Conservation (phyloP, 1,284 basidiomycete species). For the Ceratobasidium sp. region DNA sequence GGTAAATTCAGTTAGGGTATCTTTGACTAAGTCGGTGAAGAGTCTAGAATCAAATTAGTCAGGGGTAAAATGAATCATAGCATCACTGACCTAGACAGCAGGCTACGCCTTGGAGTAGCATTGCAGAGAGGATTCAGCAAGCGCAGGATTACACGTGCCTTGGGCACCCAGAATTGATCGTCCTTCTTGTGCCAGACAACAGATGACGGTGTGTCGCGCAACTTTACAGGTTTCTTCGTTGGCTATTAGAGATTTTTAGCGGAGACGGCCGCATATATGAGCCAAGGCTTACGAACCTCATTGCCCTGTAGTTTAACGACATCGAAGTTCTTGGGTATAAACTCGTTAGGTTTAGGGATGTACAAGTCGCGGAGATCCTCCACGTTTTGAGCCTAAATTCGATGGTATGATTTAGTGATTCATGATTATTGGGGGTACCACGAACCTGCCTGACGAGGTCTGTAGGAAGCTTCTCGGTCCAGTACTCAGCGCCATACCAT, state of each 20-base stretch:
- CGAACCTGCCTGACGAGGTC: conserved; percentile 74
- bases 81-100: conserved; percentile 71
- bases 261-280: background rate
- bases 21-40: conserved; percentile 89
- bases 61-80: conserved; percentile 17
- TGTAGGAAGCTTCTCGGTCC: conserved; percentile 73
- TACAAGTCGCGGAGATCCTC: conserved; percentile 78
- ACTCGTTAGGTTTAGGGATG: conserved; percentile 89
- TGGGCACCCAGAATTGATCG: conserved; percentile 94
- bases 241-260: conserved; percentile 64
- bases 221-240: conserved; percentile 77
- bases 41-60: conserved; percentile 66
- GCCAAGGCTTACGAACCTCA: conserved; percentile 62
- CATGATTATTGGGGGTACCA: conserved; percentile 1
- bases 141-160: conserved; percentile 80
- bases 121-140: conserved; percentile 35
- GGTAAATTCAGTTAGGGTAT: conserved; percentile 90
- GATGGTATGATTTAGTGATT: conserved; percentile 36
- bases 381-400: conserved; percentile 67
- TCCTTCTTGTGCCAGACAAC: conserved; percentile 96
- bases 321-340: conserved; percentile 89
- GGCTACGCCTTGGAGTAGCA: conserved; percentile 67
- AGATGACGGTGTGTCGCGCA: conserved; percentile 78
- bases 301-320: conserved; percentile 79
- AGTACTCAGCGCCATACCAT: conserved; percentile 90